phyloP scores from a whole-genome alignment of 768 basidiomycete species.

The Tricholoma terreum region DNA sequence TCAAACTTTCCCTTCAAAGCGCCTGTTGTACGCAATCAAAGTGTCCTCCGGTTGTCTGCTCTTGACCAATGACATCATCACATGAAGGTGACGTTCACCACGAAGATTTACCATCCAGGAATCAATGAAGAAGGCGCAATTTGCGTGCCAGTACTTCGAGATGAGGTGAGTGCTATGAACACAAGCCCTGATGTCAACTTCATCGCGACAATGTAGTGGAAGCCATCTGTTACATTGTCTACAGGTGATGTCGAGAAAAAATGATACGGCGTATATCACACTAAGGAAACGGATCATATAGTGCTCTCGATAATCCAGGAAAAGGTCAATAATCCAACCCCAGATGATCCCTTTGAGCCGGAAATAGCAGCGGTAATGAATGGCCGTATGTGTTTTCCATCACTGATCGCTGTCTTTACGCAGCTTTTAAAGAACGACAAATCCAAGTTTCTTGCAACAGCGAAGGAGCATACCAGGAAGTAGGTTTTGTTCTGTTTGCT shows the following conservation, averaged over 20 bases:
- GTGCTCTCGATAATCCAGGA: constrained; percentile 77
- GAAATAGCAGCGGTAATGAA: constrained; percentile 75
- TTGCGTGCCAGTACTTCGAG: constrained; percentile 79
- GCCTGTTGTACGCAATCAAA: constrained; percentile 51
- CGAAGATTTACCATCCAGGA: constrained; percentile 88
- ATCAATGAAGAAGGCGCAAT: constrained; percentile 88
- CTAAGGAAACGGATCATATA: constrained; percentile 23
- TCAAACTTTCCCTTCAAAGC: constrained; percentile 87
- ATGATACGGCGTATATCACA: too few relatives aligned
- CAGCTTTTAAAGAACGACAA: constrained; percentile 79
- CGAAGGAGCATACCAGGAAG: constrained; percentile 89
- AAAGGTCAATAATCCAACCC: constrained; percentile 83
- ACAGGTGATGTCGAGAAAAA: constrained; percentile 46
- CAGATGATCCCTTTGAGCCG: constrained; percentile 87
- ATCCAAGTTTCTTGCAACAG: constrained; percentile 66
- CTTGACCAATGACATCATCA: constrained; percentile 8
- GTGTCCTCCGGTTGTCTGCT: constrained; percentile 1
- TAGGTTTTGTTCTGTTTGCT: constrained; percentile 28
- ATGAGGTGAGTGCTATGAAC: constrained; percentile 55
- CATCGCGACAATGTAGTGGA: constrained; percentile 56
- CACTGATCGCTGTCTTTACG: background rate
- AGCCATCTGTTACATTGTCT: constrained; percentile 72
- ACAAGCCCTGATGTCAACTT: constrained; percentile 2
- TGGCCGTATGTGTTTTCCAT: background rate
- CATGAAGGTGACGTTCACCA: constrained; percentile 72